Evolutionary conservation across 108 stramenopile species (phyloP).

Genomic region (Cyclotella atomus): DNA sequence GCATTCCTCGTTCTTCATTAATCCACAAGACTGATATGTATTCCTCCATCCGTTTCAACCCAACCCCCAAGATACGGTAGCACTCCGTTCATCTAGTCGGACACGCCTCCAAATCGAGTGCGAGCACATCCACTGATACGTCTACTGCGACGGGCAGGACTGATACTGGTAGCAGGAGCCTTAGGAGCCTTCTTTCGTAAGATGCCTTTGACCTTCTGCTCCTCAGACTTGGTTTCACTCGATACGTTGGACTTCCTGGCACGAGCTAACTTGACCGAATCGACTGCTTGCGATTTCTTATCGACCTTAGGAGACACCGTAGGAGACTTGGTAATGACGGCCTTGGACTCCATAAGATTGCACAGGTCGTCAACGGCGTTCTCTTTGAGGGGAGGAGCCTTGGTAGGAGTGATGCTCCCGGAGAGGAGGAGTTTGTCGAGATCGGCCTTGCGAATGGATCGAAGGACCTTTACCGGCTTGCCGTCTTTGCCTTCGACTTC

Average conservation of each 20-base stretch:
- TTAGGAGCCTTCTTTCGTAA: not conserved
- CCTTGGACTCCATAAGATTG: conserved; percentile 12
- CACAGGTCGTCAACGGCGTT: conserved; percentile 15
- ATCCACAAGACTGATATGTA: not conserved
- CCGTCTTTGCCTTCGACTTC: conserved; percentile 16
- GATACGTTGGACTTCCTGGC: not conserved
- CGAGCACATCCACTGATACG: not conserved
- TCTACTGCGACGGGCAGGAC: not conserved
- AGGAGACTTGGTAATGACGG: conserved; percentile 5
- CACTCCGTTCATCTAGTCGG: not conserved
- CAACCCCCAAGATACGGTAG: not conserved
- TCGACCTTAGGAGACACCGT: not conserved
- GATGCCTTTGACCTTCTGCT: not conserved
- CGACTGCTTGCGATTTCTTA: not conserved
- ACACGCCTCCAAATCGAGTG: not conserved
- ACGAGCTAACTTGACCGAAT: not conserved
- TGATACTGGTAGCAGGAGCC: not conserved
- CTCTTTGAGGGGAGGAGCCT: not conserved
- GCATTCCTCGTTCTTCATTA: not conserved
- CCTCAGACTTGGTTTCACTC: not conserved
- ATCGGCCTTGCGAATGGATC: not conserved
- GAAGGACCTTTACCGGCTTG: not conserved
- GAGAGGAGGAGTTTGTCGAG: not conserved
- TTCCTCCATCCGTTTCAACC: not conserved
- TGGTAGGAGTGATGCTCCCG: conserved; percentile 10